Percentiles rank a stretch among this genome's conserved stretches.
phyloP scores from a whole-genome alignment of 2,329 filamentous ascomycete genomes.

The Epichloe elymi region DNA sequence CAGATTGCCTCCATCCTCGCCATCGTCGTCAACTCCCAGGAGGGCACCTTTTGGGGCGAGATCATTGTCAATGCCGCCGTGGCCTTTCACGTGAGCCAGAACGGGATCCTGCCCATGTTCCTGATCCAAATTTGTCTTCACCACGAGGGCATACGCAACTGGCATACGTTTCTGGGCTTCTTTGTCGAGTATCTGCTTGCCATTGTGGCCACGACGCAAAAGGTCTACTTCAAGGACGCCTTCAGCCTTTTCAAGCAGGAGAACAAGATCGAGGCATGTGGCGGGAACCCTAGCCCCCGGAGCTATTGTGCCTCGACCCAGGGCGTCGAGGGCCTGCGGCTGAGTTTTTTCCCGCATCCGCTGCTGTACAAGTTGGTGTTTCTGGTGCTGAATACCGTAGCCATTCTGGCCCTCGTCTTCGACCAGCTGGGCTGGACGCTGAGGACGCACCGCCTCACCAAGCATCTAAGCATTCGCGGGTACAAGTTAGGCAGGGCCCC shows the following conservation, averaged over 20 bases:
- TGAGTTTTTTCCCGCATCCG: conserved; percentile 26
- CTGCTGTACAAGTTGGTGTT: conserved; percentile 25
- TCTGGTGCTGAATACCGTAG: conserved; percentile 21
- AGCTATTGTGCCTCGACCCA: conserved; percentile 24
- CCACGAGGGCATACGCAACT: conserved; percentile 26
- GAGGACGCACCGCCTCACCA: conserved; percentile 20
- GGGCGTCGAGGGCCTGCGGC: conserved; percentile 19
- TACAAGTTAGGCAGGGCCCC: conserved; percentile 19
- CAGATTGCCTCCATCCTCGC: conserved; percentile 27
- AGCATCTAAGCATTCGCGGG: conserved; percentile 17
- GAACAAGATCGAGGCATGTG: conserved; percentile 18
- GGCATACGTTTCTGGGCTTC: conserved; percentile 28
- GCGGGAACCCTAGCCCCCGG: conserved; percentile 25
- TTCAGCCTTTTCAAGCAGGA: conserved; percentile 22
- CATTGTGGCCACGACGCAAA: conserved; percentile 23
- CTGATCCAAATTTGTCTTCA: conserved; percentile 25
- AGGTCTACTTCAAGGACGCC: conserved; percentile 20
- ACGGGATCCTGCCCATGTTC: conserved; percentile 25
- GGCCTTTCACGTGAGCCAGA: conserved; percentile 24
- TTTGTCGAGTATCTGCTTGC: conserved; percentile 24
- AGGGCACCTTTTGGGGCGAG: conserved; percentile 26
- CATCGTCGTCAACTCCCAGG: conserved; percentile 27
- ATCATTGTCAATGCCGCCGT: conserved; percentile 25
- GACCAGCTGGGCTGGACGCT: conserved; percentile 25
- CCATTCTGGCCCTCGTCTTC: conserved; percentile 20